Evolutionary conservation across 2,329 filamentous ascomycete genomes (phyloP).

Genomic region (Cladosporium sp.): DNA sequence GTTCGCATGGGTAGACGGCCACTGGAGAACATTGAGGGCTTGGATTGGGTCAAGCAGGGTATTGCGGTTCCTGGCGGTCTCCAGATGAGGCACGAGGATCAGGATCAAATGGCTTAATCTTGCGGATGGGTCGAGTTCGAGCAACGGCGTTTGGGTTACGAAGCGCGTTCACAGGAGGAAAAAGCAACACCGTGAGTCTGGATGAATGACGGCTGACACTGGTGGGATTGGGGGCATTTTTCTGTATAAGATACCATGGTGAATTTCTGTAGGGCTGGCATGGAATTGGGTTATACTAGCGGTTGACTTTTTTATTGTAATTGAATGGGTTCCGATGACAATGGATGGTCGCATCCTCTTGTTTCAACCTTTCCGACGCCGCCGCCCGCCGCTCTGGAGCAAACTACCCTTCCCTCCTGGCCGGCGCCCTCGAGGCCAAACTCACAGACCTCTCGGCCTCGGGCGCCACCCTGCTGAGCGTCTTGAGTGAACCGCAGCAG

Average conservation of each 20-base stretch:
- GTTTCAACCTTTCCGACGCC: slow-evolving; percentile 20
- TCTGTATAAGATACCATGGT: neutral
- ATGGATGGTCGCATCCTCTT: neutral
- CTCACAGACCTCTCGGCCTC: slow-evolving; percentile 34
- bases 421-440: slow-evolving; percentile 33
- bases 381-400: slow-evolving; percentile 36
- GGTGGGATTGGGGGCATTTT: neutral
- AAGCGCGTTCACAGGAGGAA: neutral
- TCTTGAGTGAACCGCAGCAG: slow-evolving; percentile 39
- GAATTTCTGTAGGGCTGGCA: neutral
- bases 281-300: neutral
- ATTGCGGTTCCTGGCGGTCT: slow-evolving; percentile 65
- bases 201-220: neutral
- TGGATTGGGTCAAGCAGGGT: slow-evolving; percentile 74
- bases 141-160: neutral
- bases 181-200: neutral
- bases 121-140: neutral
- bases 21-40: slow-evolving; percentile 69
- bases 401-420: slow-evolving; percentile 42
- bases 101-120: neutral
- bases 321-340: neutral
- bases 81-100: slow-evolving; percentile 48
- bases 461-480: slow-evolving; percentile 42
- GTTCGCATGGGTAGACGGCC: slow-evolving; percentile 73
- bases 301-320: neutral